Evolutionary conservation across 108 stramenopile genomes (phyloP).

Genomic region (Pseudonitzschia delicatissima): DNA sequence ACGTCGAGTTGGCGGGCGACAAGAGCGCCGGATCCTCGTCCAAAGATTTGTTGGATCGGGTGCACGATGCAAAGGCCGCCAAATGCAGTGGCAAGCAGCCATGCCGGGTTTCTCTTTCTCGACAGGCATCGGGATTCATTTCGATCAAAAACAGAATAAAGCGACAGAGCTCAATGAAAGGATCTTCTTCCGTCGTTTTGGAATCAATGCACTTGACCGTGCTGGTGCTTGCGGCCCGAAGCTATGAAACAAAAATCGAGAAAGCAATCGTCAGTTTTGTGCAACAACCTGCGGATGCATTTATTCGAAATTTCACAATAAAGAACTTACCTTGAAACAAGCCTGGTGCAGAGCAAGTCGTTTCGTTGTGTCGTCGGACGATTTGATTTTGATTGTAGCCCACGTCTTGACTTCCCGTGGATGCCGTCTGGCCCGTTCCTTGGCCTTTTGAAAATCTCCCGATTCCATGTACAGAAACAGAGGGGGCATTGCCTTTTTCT

Average conservation of each 20-base stretch:
- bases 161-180: conserved; percentile 76
- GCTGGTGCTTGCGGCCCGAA: not conserved
- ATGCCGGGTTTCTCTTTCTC: conserved; percentile 77
- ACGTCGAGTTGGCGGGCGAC: conserved; percentile 12
- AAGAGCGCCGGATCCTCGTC: not conserved
- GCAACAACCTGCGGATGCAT: no score
- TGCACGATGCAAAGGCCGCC: conserved; percentile 80
- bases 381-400: conserved; percentile 44
- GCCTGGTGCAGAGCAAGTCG: conserved; percentile 83
- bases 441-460: conserved; percentile 48
- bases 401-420: conserved; percentile 56
- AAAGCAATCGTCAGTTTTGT: no score
- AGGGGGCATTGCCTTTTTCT: conserved; percentile 32
- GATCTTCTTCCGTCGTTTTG: conserved; percentile 34
- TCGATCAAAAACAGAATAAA: conserved; percentile 64
- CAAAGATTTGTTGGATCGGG: not conserved
- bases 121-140: conserved; percentile 76
- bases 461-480: conserved; percentile 57
- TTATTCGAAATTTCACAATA: no score
- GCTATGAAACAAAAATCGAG: not conserved
- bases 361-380: conserved; percentile 42
- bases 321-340: conserved; percentile 82
- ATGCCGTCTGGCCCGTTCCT: conserved; percentile 40
- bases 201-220: not conserved
- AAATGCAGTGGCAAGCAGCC: conserved; percentile 87